Conservation (phyloP, 768 basidiomycete genomes). For the Termitomyces sp. region DNA sequence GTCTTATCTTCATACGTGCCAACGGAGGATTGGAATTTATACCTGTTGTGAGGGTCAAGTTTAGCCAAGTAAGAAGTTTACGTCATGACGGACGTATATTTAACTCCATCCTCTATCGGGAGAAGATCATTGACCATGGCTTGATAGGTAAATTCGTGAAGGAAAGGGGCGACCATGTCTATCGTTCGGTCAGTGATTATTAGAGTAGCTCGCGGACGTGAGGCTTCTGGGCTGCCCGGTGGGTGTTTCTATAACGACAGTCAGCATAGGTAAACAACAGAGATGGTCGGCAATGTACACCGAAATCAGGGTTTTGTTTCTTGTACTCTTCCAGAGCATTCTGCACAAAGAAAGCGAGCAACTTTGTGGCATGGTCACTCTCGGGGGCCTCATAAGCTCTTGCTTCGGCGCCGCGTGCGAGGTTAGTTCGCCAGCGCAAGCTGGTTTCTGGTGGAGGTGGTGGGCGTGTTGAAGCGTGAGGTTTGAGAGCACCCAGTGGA, state of each 20-base stretch:
- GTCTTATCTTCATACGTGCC: constrained; percentile 88
- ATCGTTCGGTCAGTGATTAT: constrained; percentile 96
- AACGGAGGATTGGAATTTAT: constrained; percentile 87
- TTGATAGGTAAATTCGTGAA: constrained; percentile 99
- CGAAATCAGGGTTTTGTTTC: constrained; percentile 81
- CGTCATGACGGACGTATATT: constrained; percentile 67
- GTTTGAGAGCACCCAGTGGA: constrained; percentile 82
- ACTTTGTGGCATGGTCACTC: constrained; percentile 72
- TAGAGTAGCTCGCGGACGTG: constrained; percentile 73
- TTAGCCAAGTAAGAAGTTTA: neutral
- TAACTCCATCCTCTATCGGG: constrained; percentile 79
- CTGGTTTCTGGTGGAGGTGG: constrained; percentile 62
- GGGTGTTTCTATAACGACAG: constrained; percentile 40
- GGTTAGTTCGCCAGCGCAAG: constrained; percentile 75
- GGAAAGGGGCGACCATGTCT: constrained; percentile 85
- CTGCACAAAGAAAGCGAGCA: constrained; percentile 86
- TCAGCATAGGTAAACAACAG: neutral
- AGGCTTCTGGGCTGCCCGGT: constrained; percentile 32
- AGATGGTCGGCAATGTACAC: constrained; percentile 46
- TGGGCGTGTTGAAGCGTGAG: constrained; percentile 57
- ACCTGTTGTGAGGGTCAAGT: constrained; percentile 41
- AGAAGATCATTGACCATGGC: constrained; percentile 97
- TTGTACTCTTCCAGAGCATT: constrained; percentile 83
- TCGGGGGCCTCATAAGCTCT: constrained; percentile 68
- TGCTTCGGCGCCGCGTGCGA: constrained; percentile 69